Evolutionary conservation across 2,329 filamentous ascomycete genomes (phyloP), one percentile per base, ranked within the genome.

Genomic region (Coleophoma crateriformis): DNA sequence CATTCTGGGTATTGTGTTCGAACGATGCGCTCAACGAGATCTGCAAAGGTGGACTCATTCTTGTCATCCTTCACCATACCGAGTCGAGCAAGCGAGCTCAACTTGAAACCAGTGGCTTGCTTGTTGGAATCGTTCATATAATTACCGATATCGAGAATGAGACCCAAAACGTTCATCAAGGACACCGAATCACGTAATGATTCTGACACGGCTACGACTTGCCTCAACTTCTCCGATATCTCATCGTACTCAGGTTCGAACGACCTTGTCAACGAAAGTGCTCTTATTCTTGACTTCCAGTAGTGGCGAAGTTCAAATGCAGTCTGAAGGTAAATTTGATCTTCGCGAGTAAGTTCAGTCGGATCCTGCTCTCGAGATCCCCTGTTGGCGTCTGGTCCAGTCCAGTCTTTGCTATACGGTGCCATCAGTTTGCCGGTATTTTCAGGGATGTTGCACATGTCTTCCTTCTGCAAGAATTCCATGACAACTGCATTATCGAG

Each of bases 81-180:
- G 49, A 99, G 75, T 49, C 94, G 84, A 27, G 89, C 88, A 45
- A 99, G 83, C 6, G 94, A 96, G 64, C 90, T 94, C 13, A 99
- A 82, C 74, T 99, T 99, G 84, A 99, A 99, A 54, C 94, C 94
- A 50, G 87, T 88, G 4, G 94, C 94, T 71, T 97, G 94, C 73
- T 99, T 99, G 72, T 96, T 97, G 49, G 91, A 87, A 66, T 97
- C 94, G 75, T 99, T 99, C 94, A 99, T 99, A 77, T 96, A 99
- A 70, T 99, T 99, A 68, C 94, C 94, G 64, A 99, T 96, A 68
- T 96, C 92, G 61, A 99, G 75, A 68, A 99, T 99, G 54, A 97
- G 78, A 51, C 92, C 91, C 50, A 99, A 81, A 43, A 99, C 90
- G 58, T 95, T 96, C 85, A 97, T 96, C 61, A 99, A 73, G 22